Percentiles rank a stretch among this genome's conserved stretches.
phyloP scores from a whole-genome alignment of 495 filamentous ascomycete genomes.

The Lepidopterella palustris region DNA sequence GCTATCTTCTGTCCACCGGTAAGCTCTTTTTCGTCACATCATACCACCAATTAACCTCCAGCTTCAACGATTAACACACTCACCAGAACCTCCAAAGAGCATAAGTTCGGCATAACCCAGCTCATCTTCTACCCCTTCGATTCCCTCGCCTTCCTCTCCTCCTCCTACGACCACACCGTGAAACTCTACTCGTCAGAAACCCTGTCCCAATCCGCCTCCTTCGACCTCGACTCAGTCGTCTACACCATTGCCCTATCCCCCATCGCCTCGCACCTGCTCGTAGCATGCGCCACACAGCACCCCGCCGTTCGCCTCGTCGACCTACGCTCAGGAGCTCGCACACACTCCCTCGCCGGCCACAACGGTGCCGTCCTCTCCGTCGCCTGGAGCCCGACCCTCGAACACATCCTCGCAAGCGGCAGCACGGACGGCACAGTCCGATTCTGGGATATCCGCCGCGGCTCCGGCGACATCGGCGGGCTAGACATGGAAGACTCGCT shows the following conservation, averaged over 20 bases:
- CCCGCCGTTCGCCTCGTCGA: conserved; percentile 75
- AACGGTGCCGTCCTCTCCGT: conserved; percentile 63
- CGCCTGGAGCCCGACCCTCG: conserved; percentile 70
- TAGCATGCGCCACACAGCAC: conserved; percentile 79
- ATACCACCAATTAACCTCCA: not conserved
- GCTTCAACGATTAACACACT: not conserved
- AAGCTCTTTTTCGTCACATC: conserved; percentile 21
- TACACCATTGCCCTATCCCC: conserved; percentile 73
- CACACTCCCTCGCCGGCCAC: conserved; percentile 73
- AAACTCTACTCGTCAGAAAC: conserved; percentile 69
- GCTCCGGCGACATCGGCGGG: conserved; percentile 62
- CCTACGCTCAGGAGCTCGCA: conserved; percentile 65
- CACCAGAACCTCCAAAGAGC: conserved; percentile 40
- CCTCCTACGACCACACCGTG: conserved; percentile 76
- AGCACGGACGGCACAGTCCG: conserved; percentile 71
- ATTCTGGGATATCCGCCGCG: conserved; percentile 76
- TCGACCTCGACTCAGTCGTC: conserved; percentile 62
- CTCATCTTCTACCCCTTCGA: conserved; percentile 87
- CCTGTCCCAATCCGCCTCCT: conserved; percentile 54
- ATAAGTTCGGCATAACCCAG: conserved; percentile 76
- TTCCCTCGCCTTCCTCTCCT: conserved; percentile 67
- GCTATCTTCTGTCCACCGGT: conserved; percentile 41
- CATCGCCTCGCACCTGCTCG: conserved; percentile 62
- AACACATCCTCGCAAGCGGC: conserved; percentile 72
- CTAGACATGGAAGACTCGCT: conserved; percentile 77